Evolutionary conservation across 805 yeast species (phyloP).

Genomic region (Huiozyma sinensis): DNA sequence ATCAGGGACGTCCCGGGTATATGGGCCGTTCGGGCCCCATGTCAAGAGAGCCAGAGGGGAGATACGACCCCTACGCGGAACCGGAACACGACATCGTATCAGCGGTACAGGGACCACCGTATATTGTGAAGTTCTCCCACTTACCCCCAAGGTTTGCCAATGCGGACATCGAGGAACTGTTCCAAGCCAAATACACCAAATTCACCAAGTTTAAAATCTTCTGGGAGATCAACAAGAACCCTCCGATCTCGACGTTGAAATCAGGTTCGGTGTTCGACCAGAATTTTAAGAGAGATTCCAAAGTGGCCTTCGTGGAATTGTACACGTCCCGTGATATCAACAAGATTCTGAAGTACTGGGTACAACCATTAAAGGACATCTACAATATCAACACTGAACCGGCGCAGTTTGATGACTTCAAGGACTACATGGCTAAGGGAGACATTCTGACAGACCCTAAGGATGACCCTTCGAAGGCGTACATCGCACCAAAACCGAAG

Average conservation of each 20-base stretch:
- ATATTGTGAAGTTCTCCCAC: conserved; percentile 50
- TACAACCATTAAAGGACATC: conserved; percentile 27
- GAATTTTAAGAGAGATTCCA: conserved; percentile 45
- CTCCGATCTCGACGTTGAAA: conserved; percentile 53
- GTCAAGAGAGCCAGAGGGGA: background rate
- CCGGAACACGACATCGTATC: background rate
- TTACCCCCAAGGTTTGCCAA: conserved; percentile 45
- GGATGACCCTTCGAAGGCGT: conserved; percentile 20
- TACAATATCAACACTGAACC: conserved; percentile 26
- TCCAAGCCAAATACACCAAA: conserved; percentile 50
- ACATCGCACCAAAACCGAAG: conserved; percentile 28
- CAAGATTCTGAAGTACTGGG: conserved; percentile 25
- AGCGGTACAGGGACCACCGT: conserved; percentile 39
- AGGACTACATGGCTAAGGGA: conserved; percentile 24
- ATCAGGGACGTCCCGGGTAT: background rate
- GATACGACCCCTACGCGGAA: background rate
- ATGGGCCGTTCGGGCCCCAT: background rate
- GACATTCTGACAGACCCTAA: conserved; percentile 18
- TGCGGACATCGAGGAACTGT: conserved; percentile 45
- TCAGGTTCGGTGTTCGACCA: conserved; percentile 42
- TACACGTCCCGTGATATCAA: conserved; percentile 32
- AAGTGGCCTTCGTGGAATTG: conserved; percentile 36
- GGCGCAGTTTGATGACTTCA: conserved; percentile 33
- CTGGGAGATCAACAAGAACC: conserved; percentile 48
- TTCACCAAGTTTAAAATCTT: conserved; percentile 51